Evolutionary conservation across 2,329 filamentous ascomycete genomes (phyloP), one percentile per base, ranked within the genome.

Genomic region (Pleoardoris graminearum): DNA sequence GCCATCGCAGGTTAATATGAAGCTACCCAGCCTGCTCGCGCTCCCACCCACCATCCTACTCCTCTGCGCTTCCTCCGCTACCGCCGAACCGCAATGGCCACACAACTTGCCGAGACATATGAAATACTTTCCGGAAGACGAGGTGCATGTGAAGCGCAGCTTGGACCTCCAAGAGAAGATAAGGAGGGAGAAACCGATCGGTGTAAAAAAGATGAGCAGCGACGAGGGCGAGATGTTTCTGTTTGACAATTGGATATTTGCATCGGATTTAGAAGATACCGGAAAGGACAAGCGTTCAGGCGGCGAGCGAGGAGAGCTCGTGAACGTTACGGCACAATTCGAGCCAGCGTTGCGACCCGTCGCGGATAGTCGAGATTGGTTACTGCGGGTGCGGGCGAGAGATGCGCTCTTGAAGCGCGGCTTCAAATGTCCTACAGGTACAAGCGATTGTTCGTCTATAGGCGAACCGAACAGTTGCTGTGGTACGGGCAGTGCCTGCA

Each of bases 191-290:
- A 71, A 61, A 35, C 87, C 87, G 0, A 80, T 82, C 1, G 88
- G 83, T 0, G 79, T 92, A 49, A 83, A 82, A 67, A 91, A 91
- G 68, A 89, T 92, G 83, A 79, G 84, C 41, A 79, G 79, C 4
- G 85, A 91, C 66, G 82, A 84, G 44, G 83, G 83, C 54, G 87
- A 90, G 68, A 94, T 90, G 79, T 87, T 93, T 67, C 83, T 86
- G 60, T 76, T 86, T 50, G 81, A 89, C 38, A 87, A 90, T 69
- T 86, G 76, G 79, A 72, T 76, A 50, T 80, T 80, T 48, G 75
- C 72, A 3, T 66, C 65, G 7, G 64, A 66, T 37, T 23, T 51
- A 12, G 42, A 48, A 22, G 33, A 37, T 16, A 1, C 16, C 0
- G 37, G 54, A 47, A 49, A 58, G 17, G 12, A 21, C n/a, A 27